Conservation (phyloP, 129 eudicot species). For the Flaveria robusta region DNA sequence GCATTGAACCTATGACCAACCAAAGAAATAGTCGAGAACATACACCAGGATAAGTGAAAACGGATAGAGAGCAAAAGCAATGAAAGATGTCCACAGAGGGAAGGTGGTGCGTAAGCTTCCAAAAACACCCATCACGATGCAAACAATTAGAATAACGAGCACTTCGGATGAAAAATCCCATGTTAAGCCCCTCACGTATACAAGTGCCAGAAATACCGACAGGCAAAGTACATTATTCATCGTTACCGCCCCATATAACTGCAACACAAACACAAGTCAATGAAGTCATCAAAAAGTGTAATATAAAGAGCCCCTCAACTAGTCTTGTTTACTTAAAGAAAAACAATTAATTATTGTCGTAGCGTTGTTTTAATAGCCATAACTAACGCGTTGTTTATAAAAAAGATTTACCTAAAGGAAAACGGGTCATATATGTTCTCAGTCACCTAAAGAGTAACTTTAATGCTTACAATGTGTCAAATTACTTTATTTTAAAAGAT, state of each 20-base stretch:
- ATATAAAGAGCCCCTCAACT: too few species aligned
- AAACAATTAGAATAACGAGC: slow-evolving; percentile 69
- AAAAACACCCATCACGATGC: slow-evolving; percentile 79
- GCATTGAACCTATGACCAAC: slow-evolving; percentile 65
- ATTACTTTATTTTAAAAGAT: too few species aligned
- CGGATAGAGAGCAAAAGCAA: slow-evolving; percentile 81
- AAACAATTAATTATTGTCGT: too few species aligned
- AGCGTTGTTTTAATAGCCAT: too few species aligned
- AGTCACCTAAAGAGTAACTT: too few species aligned
- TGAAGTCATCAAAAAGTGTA: neutral
- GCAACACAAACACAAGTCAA: slow-evolving; percentile 32
- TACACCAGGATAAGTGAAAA: slow-evolving; percentile 74
- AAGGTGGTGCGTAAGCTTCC: slow-evolving; percentile 84
- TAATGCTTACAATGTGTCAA: too few species aligned
- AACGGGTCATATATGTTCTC: too few species aligned
- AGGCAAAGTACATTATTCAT: slow-evolving; percentile 83
- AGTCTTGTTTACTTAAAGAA: too few species aligned
- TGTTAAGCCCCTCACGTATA: slow-evolving; percentile 64
- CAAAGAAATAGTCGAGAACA: slow-evolving; percentile 81
- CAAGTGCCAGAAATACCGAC: slow-evolving; percentile 82
- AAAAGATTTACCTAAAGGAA: too few species aligned
- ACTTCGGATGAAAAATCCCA: slow-evolving; percentile 97
- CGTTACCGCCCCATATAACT: slow-evolving; percentile 89
- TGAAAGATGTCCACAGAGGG: slow-evolving; percentile 78
- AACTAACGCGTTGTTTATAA: too few species aligned